Evolutionary conservation across 163 green algal species (phyloP), one percentile per base, ranked within the genome.

Genomic region (Trebouxiophyceae sp.): DNA sequence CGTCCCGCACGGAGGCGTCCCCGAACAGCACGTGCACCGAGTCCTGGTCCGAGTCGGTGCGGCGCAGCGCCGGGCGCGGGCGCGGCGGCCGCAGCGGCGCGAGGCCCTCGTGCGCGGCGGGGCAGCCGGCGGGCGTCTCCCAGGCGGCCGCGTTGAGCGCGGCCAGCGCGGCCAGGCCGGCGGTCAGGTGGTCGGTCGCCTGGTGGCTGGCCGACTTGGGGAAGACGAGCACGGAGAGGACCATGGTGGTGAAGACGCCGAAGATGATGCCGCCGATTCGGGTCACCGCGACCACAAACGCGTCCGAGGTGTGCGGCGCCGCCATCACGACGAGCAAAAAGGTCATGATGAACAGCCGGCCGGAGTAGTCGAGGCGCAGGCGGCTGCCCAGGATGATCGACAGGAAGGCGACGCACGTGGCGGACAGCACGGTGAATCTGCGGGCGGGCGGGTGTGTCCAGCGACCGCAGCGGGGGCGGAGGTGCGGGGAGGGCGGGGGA

Each of bases 291-390:
- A 77, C 70, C 22, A 65, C 8, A 44, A 57, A 45, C 22, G 70
- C 70, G 66, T 77, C 70, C 72, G 70, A 61, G 28, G 32, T 24
- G n/a, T 32, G 26, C n/a, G 67, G 45, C 2, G 70, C 58, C 12
- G 54, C 70, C 65, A 77, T 60, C 27, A 72, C 34, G 4, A 77
- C 70, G 44, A 77, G 45, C 5, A 77, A 5, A 30, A 72, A 77
- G 22, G 70, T 77, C 60, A 77, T 62, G 0, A 63, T 45, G 24
- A 68, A 77, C 3, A 77, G 65, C 54, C 67, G 70, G 45, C 56
- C 60, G 5, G 59, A 59, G 59, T 76, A 76, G 34, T 70, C 70
- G 29, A 70, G 62, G 2, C 34, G 19, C 4, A 67, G 50, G 2
- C 22, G 29, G 19, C 27, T 20, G n/a, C 23, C 57, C 31, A 20